phyloP scores from a whole-genome alignment of 768 basidiomycete genomes.

The Trametes cinnabarina region DNA sequence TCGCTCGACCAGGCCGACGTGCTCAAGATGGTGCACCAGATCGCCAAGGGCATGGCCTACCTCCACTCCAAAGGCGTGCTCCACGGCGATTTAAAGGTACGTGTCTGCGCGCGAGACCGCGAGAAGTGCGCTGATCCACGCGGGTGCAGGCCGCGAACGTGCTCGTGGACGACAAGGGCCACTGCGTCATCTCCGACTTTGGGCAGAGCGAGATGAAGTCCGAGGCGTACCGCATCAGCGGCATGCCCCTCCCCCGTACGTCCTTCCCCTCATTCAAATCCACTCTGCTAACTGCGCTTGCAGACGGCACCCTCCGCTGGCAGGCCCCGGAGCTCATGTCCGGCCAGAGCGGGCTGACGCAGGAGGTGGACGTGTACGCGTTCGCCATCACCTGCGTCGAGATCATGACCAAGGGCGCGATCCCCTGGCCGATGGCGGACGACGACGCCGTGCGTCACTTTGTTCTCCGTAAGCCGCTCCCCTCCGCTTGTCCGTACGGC shows the following conservation, averaged over 20 bases:
- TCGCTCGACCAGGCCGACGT: conserved; percentile 42
- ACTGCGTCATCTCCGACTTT: conserved; percentile 79
- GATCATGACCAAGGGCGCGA: conserved; percentile 34
- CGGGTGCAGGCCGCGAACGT: conserved; percentile 64
- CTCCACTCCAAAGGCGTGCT: conserved; percentile 65
- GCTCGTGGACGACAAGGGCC: conserved; percentile 63
- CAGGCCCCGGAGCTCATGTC: conserved; percentile 40
- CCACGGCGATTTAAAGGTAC: conserved; percentile 81
- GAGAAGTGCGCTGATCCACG: background rate
- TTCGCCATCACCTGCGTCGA: conserved; percentile 39
- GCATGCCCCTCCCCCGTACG: conserved; percentile 34
- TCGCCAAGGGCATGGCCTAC: conserved; percentile 81
- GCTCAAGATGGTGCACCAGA: conserved; percentile 65
- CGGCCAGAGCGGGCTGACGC: conserved; percentile 33
- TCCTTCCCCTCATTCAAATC: background rate
- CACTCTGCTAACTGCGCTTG: background rate
- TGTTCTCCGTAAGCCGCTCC: conserved; percentile 15
- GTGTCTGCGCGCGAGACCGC: conserved; percentile 5
- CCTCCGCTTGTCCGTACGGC: background rate
- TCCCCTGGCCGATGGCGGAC: conserved; percentile 33
- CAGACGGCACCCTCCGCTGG: conserved; percentile 56
- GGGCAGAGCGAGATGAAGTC: conserved; percentile 79
- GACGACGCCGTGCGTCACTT: conserved; percentile 31
- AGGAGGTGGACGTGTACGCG: conserved; percentile 39
- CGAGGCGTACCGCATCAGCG: conserved; percentile 63